phyloP scores from a whole-genome alignment of 2,329 filamentous ascomycete species.

The Zymoseptoria brevis region DNA sequence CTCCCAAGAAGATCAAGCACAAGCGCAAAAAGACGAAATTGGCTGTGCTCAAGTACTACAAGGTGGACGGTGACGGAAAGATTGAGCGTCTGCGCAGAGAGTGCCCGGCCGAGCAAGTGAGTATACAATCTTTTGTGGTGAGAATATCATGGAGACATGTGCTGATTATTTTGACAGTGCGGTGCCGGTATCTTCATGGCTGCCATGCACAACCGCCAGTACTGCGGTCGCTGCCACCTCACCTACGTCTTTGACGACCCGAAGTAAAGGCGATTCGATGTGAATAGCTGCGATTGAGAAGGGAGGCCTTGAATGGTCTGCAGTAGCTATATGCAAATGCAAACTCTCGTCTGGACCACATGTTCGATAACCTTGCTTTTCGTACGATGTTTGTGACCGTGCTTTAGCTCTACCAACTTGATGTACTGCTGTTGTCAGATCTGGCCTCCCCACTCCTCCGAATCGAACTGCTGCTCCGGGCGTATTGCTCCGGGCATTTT shows the following conservation, averaged over 20 bases:
- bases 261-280: slow-evolving; percentile 39
- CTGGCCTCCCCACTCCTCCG: too few relatives aligned
- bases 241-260: slow-evolving; percentile 63
- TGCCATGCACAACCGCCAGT: slow-evolving; percentile 99
- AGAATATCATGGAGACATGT: neutral
- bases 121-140: slow-evolving; percentile 31
- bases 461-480: too few relatives aligned
- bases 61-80: slow-evolving; percentile 99
- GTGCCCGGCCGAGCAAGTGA: slow-evolving; percentile 84
- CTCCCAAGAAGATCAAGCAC: slow-evolving; percentile 99
- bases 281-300: slow-evolving; percentile 16
- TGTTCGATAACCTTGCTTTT: too few relatives aligned
- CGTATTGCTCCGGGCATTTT: too few relatives aligned
- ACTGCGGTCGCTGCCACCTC: slow-evolving; percentile 70
- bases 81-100: slow-evolving; percentile 98
- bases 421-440: neutral
- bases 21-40: slow-evolving; percentile 99
- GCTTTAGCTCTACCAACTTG: neutral
- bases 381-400: too few relatives aligned
- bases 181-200: slow-evolving; percentile 99
- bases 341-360: slow-evolving; percentile 1
- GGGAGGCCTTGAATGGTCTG: neutral
- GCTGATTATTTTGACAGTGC: slow-evolving; percentile 51
- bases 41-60: slow-evolving; percentile 99
- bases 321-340: slow-evolving; percentile 4